Evolutionary conservation across 345 rosid species (phyloP).

Genomic region (Theobroma cacao): DNA sequence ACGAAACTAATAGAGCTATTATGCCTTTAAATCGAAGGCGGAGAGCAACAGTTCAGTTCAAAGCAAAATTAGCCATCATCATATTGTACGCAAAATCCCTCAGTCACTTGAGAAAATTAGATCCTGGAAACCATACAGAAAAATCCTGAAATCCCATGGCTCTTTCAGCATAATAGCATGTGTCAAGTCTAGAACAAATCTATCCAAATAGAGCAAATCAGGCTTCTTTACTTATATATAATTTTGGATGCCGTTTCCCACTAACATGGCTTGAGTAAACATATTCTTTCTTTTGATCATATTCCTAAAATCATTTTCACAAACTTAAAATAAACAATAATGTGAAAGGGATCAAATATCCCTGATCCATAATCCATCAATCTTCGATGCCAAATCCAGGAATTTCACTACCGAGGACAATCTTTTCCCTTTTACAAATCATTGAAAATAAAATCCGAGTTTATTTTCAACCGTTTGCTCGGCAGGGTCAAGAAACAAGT

Average conservation of each 20-base stretch:
- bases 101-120: neutral
- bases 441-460: neutral
- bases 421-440: neutral
- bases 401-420: neutral
- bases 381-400: neutral
- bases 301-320: neutral
- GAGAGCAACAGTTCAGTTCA: neutral
- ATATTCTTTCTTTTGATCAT: neutral
- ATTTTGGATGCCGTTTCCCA: neutral
- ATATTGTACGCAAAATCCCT: neutral
- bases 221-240: neutral
- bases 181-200: neutral
- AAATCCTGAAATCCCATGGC: neutral
- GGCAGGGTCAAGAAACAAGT: neutral
- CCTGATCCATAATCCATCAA: neutral
- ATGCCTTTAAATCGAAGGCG: neutral
- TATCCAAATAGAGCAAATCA: neutral
- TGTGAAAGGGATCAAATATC: neutral
- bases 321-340: neutral
- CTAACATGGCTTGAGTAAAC: neutral
- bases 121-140: neutral
- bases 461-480: neutral
- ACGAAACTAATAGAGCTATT: neutral
- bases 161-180: neutral
- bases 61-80: neutral